These are phyloP conservation scores for Aspergillus sp. DNA, from an alignment of 2,329 filamentous ascomycete species.

Conservation along the genomic window DNA sequence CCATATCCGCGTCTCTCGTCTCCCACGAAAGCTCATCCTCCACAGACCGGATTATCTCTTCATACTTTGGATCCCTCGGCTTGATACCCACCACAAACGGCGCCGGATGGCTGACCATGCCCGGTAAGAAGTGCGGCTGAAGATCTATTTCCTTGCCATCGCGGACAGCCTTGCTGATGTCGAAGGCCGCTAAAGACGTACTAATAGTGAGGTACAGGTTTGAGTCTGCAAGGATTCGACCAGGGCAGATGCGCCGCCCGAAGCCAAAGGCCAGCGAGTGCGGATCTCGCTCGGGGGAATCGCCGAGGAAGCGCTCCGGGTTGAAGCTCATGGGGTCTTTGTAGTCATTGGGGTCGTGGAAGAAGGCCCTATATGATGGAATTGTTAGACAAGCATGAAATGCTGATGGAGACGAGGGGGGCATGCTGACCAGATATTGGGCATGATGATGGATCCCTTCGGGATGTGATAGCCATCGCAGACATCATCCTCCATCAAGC, in stretches of 20 bases:
- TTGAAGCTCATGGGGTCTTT: conserved; percentile 8
- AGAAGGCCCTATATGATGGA: background rate
- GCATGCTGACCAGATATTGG: conserved; percentile 36
- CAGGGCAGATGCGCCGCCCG: conserved; percentile 13
- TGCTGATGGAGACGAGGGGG: background rate
- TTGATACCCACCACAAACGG: conserved; percentile 7
- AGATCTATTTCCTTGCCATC: conserved; percentile 2
- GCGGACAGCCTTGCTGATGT: background rate
- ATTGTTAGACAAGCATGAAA: background rate
- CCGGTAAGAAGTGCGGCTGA: background rate
- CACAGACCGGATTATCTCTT: conserved; percentile 5
- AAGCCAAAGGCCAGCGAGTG: conserved; percentile 8
- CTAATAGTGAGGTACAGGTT: conserved; percentile 7
- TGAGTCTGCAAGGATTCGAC: conserved; percentile 9
- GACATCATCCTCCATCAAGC: conserved; percentile 22
- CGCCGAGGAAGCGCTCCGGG: conserved; percentile 11
- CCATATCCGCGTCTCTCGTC: conserved; percentile 1
- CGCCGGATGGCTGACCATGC: conserved; percentile 9
- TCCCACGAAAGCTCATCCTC: background rate
- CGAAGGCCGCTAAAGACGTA: conserved; percentile 5
- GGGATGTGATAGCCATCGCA: conserved; percentile 30
- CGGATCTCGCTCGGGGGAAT: conserved; percentile 10
- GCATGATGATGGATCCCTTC: conserved; percentile 36
- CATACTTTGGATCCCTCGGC: conserved; percentile 3
- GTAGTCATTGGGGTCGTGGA: conserved; percentile 7